phyloP scores from a whole-genome alignment of 139 green algal species.

The Picochlorum sp. region DNA sequence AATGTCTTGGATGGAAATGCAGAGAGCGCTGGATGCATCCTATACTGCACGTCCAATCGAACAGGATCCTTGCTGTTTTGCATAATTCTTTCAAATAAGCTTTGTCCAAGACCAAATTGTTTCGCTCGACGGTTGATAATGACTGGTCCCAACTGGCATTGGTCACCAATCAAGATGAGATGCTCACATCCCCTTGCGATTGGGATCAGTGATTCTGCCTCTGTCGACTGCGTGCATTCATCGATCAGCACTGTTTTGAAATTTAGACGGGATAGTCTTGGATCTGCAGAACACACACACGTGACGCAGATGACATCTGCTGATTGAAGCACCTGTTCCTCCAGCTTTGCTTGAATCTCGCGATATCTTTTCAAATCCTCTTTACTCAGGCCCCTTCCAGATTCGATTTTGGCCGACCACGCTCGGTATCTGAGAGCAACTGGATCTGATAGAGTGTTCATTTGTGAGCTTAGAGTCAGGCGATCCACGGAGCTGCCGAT shows the following conservation, averaged over 20 bases:
- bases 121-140: constrained; percentile 53
- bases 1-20: constrained; percentile 45
- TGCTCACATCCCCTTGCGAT: constrained; percentile 68
- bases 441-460: too few relatives aligned
- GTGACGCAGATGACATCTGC: constrained; percentile 59
- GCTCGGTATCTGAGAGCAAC: too few relatives aligned
- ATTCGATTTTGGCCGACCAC: too few relatives aligned
- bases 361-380: too few relatives aligned
- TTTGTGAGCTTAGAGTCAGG: too few relatives aligned
- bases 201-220: constrained; percentile 73
- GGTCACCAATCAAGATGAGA: constrained; percentile 85
- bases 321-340: too few relatives aligned
- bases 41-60: constrained; percentile 90
- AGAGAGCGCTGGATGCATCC: constrained; percentile 76
- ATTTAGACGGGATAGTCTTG: constrained; percentile 6
- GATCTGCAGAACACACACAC: constrained; percentile 49
- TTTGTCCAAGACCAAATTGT: constrained; percentile 50
- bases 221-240: constrained; percentile 86
- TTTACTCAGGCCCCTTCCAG: too few relatives aligned
- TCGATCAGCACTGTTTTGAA: constrained; percentile 86
- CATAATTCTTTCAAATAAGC: constrained; percentile 73
- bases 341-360: too few relatives aligned
- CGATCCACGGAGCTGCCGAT: constrained; percentile 60
- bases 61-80: constrained; percentile 24
- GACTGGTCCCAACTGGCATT: constrained; percentile 71